A percentile compares a stretch with the other conserved stretches of the same genome.
phyloP scores from a whole-genome alignment of 2,329 filamentous ascomycete genomes.

The Aurifilum marmelostoma region DNA sequence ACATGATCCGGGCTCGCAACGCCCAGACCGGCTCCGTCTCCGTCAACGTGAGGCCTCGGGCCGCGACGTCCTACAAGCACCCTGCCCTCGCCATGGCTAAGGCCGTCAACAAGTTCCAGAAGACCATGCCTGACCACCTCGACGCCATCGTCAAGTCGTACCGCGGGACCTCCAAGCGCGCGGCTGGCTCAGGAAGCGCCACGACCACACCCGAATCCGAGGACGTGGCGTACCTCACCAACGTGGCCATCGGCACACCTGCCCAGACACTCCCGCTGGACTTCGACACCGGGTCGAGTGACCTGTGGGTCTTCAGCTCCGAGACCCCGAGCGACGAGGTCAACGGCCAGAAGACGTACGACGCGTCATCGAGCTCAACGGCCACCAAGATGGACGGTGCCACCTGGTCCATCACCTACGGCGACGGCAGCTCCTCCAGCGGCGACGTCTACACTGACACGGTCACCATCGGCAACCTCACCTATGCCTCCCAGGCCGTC shows the following conservation, averaged over 20 bases:
- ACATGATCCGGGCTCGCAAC: slow-evolving; percentile 15
- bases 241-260: slow-evolving; percentile 26
- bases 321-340: slow-evolving; percentile 30
- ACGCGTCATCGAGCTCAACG: slow-evolving; percentile 33
- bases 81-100: slow-evolving; percentile 31
- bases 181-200: slow-evolving; percentile 16
- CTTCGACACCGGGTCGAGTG: slow-evolving; percentile 52
- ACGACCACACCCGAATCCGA: slow-evolving; percentile 14
- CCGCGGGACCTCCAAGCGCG: slow-evolving; percentile 15
- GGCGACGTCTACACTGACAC: slow-evolving; percentile 37
- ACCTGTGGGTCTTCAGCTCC: slow-evolving; percentile 40
- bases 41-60: slow-evolving; percentile 27
- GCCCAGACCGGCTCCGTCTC: slow-evolving; percentile 15
- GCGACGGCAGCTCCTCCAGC: slow-evolving; percentile 36
- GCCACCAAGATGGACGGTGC: slow-evolving; percentile 31
- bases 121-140: slow-evolving; percentile 27
- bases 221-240: slow-evolving; percentile 25
- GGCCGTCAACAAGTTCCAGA: slow-evolving; percentile 30
- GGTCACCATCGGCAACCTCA: slow-evolving; percentile 35
- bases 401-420: slow-evolving; percentile 38
- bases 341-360: slow-evolving; percentile 35
- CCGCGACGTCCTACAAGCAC: slow-evolving; percentile 27
- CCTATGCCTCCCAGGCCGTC: slow-evolving; percentile 33
- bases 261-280: slow-evolving; percentile 47
- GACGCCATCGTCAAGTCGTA: slow-evolving; percentile 27